Conservation (phyloP, 371 early-diverging fungal genomes). For the Circinella umbellata region DNA sequence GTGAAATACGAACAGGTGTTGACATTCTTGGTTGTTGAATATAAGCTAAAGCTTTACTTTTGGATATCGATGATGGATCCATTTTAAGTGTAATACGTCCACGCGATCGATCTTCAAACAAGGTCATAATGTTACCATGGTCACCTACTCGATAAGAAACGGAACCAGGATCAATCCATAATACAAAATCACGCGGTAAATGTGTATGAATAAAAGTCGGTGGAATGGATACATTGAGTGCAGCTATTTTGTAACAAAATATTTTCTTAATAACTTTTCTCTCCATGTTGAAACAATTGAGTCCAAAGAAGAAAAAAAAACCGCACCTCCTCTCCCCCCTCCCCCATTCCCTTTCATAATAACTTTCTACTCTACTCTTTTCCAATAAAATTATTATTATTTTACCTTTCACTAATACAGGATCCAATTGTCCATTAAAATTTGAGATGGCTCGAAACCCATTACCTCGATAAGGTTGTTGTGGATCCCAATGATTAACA, state of each 20-base stretch:
- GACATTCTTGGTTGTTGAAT: slow-evolving; percentile 40
- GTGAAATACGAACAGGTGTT: slow-evolving; percentile 51
- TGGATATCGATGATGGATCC: slow-evolving; percentile 22
- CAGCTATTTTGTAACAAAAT: no score
- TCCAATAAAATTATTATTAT: not conserved
- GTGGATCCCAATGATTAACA: slow-evolving; percentile 75
- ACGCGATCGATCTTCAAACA: slow-evolving; percentile 73
- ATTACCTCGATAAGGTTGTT: slow-evolving; percentile 72
- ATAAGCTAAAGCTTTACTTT: slow-evolving; percentile 27
- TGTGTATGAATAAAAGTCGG: slow-evolving; percentile 30
- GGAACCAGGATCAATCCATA: slow-evolving; percentile 85
- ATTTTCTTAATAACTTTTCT: no score
- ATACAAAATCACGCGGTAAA: slow-evolving; percentile 76
- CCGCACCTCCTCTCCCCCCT: no score
- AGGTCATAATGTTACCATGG: slow-evolving; percentile 71
- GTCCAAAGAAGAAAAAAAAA: no score
- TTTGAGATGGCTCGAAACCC: slow-evolving; percentile 79
- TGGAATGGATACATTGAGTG: slow-evolving; percentile 30
- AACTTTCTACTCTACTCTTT: no score
- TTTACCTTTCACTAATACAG: slow-evolving; percentile 54
- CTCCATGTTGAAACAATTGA: no score
- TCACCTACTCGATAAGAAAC: slow-evolving; percentile 83
- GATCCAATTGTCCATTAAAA: slow-evolving; percentile 73
- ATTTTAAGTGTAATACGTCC: slow-evolving; percentile 57
- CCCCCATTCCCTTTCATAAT: not conserved